Evolutionary conservation across 75 land plant species (phyloP).

Genomic region (Selaginella tamariscina): DNA sequence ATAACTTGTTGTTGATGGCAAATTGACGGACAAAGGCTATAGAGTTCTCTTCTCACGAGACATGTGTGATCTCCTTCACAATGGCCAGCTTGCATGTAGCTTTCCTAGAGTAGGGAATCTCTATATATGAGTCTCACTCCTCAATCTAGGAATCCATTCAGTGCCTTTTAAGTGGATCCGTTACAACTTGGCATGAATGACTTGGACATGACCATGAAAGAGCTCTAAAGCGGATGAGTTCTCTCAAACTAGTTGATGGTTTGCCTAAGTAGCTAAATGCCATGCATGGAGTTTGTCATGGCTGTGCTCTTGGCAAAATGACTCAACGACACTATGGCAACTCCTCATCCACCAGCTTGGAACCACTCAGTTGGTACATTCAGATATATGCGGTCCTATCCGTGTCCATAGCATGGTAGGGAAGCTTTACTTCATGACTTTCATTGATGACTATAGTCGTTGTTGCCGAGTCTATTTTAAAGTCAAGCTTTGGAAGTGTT

Average conservation of each 20-base stretch:
- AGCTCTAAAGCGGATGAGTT: too few species aligned
- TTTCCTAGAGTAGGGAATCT: background rate
- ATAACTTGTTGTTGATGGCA: background rate
- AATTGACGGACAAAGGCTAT: background rate
- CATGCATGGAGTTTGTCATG: background rate
- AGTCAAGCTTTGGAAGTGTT: conserved; percentile 12
- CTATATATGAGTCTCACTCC: background rate
- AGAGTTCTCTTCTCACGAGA: background rate
- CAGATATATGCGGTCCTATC: conserved; percentile 19
- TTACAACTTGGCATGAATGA: background rate
- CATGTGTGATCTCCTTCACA: background rate
- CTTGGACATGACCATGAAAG: background rate
- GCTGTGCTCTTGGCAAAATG: too few species aligned
- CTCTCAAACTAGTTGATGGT: background rate
- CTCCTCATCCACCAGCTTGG: background rate
- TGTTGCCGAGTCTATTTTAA: conserved; percentile 24
- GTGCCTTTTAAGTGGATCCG: background rate
- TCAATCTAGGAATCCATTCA: background rate
- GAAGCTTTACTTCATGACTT: conserved; percentile 21
- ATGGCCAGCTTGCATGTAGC: background rate
- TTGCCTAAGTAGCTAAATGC: background rate
- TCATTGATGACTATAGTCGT: conserved; percentile 32
- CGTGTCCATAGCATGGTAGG: background rate
- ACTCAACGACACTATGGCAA: too few species aligned
- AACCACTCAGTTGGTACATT: conserved; percentile 16